Evolutionary conservation across 352 stramenopile species (phyloP).

Genomic region (Globisporangium radiosum): DNA sequence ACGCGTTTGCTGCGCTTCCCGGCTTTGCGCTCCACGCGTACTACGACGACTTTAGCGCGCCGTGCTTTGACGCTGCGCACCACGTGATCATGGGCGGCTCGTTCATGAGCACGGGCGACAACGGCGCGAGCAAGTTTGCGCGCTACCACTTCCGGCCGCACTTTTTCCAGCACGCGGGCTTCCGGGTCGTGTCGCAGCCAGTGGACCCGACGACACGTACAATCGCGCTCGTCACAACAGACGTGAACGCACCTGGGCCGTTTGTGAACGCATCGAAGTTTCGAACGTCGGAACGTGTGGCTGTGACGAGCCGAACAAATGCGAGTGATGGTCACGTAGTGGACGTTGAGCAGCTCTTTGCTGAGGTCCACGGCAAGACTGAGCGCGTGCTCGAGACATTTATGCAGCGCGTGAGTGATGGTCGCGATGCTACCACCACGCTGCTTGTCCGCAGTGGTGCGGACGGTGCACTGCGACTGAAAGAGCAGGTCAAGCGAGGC

Average conservation of each 20-base stretch:
- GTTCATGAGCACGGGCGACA: constrained; percentile 93
- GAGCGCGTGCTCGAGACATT: constrained; percentile 56
- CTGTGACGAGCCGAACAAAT: constrained; percentile 12
- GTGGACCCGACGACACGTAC: constrained; percentile 53
- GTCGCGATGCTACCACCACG: constrained; percentile 7
- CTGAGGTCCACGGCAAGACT: constrained; percentile 51
- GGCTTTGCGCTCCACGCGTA: constrained; percentile 88
- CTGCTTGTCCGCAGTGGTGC: constrained; percentile 39
- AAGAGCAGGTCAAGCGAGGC: constrained; percentile 43
- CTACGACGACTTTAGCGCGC: constrained; percentile 97
- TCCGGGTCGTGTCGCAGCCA: constrained; percentile 88
- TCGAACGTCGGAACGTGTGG: constrained; percentile 41
- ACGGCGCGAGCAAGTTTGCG: constrained; percentile 91
- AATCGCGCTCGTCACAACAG: constrained; percentile 57
- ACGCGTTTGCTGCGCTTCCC: constrained; percentile 92
- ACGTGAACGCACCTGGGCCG: constrained; percentile 59
- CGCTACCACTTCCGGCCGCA: constrained; percentile 96
- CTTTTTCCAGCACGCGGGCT: constrained; percentile 96
- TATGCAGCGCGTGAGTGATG: constrained; percentile 24
- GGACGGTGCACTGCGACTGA: constrained; percentile 32
- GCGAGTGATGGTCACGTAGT: constrained; percentile 1
- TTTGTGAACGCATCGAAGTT: constrained; percentile 61
- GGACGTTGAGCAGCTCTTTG: constrained; percentile 33
- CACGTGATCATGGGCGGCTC: constrained; percentile 95
- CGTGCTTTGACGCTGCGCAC: constrained; percentile 97